Evolutionary conservation across 768 basidiomycete species (phyloP), one percentile per base, ranked within the genome.

Genomic region (Pisolithus microcarpus): DNA sequence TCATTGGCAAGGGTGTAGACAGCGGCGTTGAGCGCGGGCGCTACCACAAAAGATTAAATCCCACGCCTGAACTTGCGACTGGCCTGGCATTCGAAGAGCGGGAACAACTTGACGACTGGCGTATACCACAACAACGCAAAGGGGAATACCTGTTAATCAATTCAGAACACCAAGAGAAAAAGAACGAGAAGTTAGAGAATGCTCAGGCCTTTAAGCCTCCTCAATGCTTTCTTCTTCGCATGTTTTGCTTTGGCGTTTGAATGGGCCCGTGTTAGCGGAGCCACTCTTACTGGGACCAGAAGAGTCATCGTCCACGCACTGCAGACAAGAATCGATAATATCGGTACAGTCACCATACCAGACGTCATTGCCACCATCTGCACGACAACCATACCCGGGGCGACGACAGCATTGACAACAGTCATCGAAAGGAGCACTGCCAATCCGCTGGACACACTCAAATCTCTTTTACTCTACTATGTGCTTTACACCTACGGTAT

Each of bases 381-480:
- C 13, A 30, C 26, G 13, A 44, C 26, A 30, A 30, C 9, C 23
- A 44, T 44, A 26, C 43, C 43, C 24, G 26, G 43, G n/a, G 28
- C 10, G 28, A 28, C 15, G 24, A 30, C 43, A 30, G 11, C 16
- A 5, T 2, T 44, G n/a, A 30, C 24, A 26, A n/a, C 24, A 13
- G 43, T 44, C 43, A n/a, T 44, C 4, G 21, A 36, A 10, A 36
- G 15, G 16, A 21, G 18, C 45, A 31, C 19, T 13, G 28, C 45
- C 10, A 23, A 8, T 8, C 45, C 45, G 19, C 9, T 46, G 16
- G 45, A 46, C 19, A 36, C 45, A 2, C 16, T 46, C 58, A 73
- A 72, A 59, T 63, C 64, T 2, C n/a, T 50, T 24, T 43, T 74
- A 37, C 65, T 74, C 55, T 51, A 60, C 5, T 73, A 73, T 44